phyloP scores from a whole-genome alignment of 2,329 filamentous ascomycete genomes.

The Mycogone perniciosa region DNA sequence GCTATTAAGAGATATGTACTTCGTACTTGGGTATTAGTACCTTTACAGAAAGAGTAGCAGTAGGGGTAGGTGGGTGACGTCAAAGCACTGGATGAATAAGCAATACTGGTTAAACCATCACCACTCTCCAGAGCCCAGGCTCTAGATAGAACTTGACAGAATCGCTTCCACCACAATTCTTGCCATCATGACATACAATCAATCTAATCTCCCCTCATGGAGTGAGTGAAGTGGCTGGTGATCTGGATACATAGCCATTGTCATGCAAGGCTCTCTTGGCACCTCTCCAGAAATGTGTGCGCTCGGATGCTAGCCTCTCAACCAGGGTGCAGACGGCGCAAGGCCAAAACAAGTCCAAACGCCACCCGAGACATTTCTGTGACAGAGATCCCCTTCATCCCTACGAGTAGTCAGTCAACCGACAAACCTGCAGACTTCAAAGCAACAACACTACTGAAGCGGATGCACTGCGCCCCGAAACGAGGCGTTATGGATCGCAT shows the following conservation, averaged over 20 bases:
- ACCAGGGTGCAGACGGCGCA: conserved; percentile 9
- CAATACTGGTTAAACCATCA: too few relatives aligned
- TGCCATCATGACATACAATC: too few relatives aligned
- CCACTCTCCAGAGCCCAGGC: too few relatives aligned
- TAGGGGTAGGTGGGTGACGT: background rate
- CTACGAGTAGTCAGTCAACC: background rate
- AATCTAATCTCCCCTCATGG: too few relatives aligned
- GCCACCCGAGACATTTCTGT: conserved; percentile 31
- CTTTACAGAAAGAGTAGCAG: too few relatives aligned
- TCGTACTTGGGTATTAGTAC: background rate
- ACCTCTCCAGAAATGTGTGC: background rate
- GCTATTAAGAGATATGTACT: background rate
- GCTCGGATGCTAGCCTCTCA: conserved; percentile 7
- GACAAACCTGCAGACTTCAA: conserved; percentile 14
- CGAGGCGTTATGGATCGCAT: conserved; percentile 2
- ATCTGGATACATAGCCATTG: too few relatives aligned
- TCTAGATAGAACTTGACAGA: too few relatives aligned
- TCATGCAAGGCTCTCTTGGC: background rate
- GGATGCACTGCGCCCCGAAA: conserved; percentile 16
- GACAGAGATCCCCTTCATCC: conserved; percentile 20
- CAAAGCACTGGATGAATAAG: background rate
- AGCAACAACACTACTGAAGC: conserved; percentile 5
- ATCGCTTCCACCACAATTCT: too few relatives aligned
- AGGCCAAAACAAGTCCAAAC: conserved; percentile 22
- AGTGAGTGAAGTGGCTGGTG: too few relatives aligned